Base-by-base conservation (phyloP, 768 basidiomycete genomes). In the Termitomyces sp. region DNA sequence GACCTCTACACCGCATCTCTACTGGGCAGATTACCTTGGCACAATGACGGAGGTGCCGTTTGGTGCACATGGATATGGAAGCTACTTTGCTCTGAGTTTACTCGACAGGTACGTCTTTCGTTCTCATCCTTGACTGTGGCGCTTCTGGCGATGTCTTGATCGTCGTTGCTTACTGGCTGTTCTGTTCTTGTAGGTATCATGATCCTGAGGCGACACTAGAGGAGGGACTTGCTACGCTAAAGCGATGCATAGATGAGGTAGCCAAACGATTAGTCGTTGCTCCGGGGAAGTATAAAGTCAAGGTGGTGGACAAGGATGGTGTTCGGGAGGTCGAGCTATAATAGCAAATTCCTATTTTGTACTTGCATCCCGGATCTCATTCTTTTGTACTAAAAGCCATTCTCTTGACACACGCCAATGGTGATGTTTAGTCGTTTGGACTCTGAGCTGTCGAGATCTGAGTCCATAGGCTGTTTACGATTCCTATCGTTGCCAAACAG, bases 11-110 rank as follows among this genome's bases (percentile, higher is more conserved):
- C 93, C 95, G 5, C 83, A 84, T 61, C 79, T 96, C 12, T 97
- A 95, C 77, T 98, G 95, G 95, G 79, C 98, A 58, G 97, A 99
- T 76, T 94, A 96, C 71, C 81, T 97, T 32, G 97, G 97, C 25
- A 96, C 97, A 5, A 80, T 90, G 67, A 82, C 87, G 3, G 83
- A 86, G 54, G 89, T 97, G 12, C 95, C 95, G 0, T 99, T 95
- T 69, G 95, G 86, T 16, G 95, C 94, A 0, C 96, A 98, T 67
- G 97, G 97, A 2, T 95, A 98, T 68, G 97, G 94, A 43, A 82
- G 87, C 55, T 97, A 95, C 74, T 97, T 98, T 71, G 88, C 86
- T 10, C 74, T 98, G 63, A 86, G 89, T 83, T 89, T 96, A 69
- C 80, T 98, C 54, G 97, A 99, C 69, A 80, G 91, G 91, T 92